phyloP scores from a whole-genome alignment of 2,329 filamentous ascomycete genomes.

The Cladosporium cucumerinum region DNA sequence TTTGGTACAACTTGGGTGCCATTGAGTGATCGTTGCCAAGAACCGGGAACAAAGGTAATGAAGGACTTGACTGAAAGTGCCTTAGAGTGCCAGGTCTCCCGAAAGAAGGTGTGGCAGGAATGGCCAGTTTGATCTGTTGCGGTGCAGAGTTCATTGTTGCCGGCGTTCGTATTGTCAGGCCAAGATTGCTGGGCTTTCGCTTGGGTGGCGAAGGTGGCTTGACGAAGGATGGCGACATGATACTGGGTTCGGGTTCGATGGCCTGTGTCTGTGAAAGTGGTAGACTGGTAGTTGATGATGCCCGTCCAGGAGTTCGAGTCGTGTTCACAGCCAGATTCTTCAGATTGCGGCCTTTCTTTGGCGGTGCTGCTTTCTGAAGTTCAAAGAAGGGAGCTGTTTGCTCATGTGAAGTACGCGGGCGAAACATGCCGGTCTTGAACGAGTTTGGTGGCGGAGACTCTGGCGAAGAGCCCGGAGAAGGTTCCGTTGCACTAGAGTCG shows the following conservation, averaged over 20 bases:
- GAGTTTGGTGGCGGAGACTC: constrained; percentile 72
- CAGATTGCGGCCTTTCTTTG: constrained; percentile 65
- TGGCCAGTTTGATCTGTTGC: constrained; percentile 55
- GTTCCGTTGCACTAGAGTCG: constrained; percentile 83
- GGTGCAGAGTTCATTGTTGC: constrained; percentile 52
- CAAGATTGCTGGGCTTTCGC: constrained; percentile 72
- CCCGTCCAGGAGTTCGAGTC: constrained; percentile 45
- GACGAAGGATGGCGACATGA: constrained; percentile 72
- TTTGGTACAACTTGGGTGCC: neutral
- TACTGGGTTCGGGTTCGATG: constrained; percentile 55
- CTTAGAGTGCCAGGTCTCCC: constrained; percentile 51
- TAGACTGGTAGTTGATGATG: constrained; percentile 35
- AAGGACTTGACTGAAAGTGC: constrained; percentile 62
- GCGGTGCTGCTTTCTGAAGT: constrained; percentile 45
- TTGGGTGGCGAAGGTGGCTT: constrained; percentile 69
- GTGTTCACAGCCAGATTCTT: constrained; percentile 79
- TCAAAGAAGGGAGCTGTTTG: constrained; percentile 54
- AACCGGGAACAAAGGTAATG: constrained; percentile 53
- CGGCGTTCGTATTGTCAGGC: constrained; percentile 68
- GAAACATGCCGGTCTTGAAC: constrained; percentile 57
- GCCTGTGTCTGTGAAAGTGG: constrained; percentile 32
- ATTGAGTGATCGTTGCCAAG: constrained; percentile 23
- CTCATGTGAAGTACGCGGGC: constrained; percentile 49
- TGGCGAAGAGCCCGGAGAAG: constrained; percentile 86
- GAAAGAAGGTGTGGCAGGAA: constrained; percentile 57